phyloP scores from a whole-genome alignment of 1,284 basidiomycete species.

The Microstroma glucosiphilum region DNA sequence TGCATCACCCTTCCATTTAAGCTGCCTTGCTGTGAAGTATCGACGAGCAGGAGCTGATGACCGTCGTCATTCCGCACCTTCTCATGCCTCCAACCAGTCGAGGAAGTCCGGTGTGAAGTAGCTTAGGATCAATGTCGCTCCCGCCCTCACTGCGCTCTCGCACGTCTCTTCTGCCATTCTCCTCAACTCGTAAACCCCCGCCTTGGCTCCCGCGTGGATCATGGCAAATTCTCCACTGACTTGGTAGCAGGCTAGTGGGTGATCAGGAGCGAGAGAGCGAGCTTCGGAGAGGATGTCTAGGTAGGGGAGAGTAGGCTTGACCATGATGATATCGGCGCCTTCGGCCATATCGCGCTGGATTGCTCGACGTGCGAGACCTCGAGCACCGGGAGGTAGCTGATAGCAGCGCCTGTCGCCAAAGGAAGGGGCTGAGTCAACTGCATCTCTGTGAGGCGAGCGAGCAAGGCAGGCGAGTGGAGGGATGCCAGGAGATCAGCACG shows the following conservation, averaged over 20 bases:
- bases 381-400: conserved; percentile 81
- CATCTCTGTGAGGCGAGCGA: conserved; percentile 61
- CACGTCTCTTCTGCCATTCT: conserved; percentile 89
- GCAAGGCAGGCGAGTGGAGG: not conserved
- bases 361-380: conserved; percentile 85
- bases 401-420: conserved; percentile 97
- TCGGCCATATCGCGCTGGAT: conserved; percentile 83
- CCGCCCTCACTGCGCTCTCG: conserved; percentile 83
- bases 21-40: too few species aligned
- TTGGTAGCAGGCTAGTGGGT: conserved; percentile 82
- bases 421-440: conserved; percentile 85
- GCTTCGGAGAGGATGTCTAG: conserved; percentile 92
- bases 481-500: too few species aligned
- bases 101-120: conserved; percentile 91
- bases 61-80: too few species aligned
- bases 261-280: conserved; percentile 67
- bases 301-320: conserved; percentile 92
- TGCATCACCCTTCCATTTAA: too few species aligned
- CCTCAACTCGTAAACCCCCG: conserved; percentile 84
- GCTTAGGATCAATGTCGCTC: conserved; percentile 78
- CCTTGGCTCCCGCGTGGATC: conserved; percentile 84
- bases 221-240: conserved; percentile 83
- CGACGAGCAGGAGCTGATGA: too few species aligned
- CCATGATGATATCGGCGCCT: conserved; percentile 98
- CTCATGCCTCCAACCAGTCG: conserved; percentile 15